Percentiles rank a stretch among this genome's conserved stretches.
Evolutionary conservation across 2,329 filamentous ascomycete genomes (phyloP).

Genomic region (Talaromyces funiculosus): DNA sequence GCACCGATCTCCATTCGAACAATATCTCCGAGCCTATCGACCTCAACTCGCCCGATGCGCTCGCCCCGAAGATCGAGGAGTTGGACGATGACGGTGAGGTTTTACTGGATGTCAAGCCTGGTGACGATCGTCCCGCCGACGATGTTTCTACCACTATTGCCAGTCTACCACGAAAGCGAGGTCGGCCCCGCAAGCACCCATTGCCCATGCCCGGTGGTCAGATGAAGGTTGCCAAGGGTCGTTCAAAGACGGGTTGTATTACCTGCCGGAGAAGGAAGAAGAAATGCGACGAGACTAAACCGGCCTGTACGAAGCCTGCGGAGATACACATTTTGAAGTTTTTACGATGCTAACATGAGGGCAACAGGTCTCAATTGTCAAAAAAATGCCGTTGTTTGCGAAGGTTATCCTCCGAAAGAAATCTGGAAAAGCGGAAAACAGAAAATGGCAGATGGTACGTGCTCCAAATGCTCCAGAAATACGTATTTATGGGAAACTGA

Average conservation of each 20-base stretch:
- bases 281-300: constrained; percentile 49
- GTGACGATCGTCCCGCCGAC: constrained; percentile 14
- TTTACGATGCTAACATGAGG: background rate
- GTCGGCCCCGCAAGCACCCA: constrained; percentile 76
- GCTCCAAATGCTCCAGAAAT: background rate
- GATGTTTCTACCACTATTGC: constrained; percentile 23
- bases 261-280: constrained; percentile 58
- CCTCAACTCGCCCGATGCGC: constrained; percentile 26
- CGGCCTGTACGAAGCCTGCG: constrained; percentile 29
- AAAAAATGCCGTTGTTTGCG: constrained; percentile 87
- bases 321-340: background rate
- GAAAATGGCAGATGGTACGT: constrained; percentile 58
- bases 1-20: constrained; percentile 10
- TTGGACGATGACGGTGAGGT: constrained; percentile 42
- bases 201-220: constrained; percentile 53
- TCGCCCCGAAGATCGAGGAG: constrained; percentile 53
- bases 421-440: constrained; percentile 84
- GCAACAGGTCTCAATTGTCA: constrained; percentile 63
- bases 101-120: constrained; percentile 22
- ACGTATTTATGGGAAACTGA: background rate
- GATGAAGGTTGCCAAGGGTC: constrained; percentile 70
- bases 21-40: constrained; percentile 3
- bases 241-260: constrained; percentile 54
- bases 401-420: constrained; percentile 81
- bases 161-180: constrained; percentile 56